Base-by-base conservation (phyloP, 108 stramenopile genomes). In the Cyclotella sp. region DNA sequence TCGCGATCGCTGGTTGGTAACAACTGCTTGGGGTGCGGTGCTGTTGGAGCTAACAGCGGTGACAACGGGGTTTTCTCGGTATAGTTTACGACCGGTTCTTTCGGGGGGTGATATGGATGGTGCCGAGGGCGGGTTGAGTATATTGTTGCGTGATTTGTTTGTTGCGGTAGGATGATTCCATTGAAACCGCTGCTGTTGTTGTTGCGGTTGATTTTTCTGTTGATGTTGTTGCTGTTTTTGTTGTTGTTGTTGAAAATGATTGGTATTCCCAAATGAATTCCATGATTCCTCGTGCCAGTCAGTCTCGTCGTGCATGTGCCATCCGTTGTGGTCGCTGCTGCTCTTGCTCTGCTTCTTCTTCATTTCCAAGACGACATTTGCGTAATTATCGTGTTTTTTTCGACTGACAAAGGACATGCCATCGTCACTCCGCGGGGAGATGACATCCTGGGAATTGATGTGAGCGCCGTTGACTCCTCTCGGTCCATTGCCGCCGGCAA, bases 311-410 rank as follows among this genome's bases (percentile, higher is more conserved):
- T 63, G 19, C 41, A 18, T 47, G 44, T 12, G 45, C 72, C 22
- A 40, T 0, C 62, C 21, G 16, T 41, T 42, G 30, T 40, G 60
- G 55, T 57, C 40, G n/a, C 11, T 16, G 18, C 39, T 62, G 34
- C 24, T 39, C 6, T 62, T 49, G 1, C 47, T 27, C 73, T 80
- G 79, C 61, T 69, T 73, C 68, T 19, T 63, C 58, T 80, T 80
- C 79, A 80, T 80, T 43, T 80, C 79, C 72, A 59, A 29, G 9
- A 80, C 79, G 11, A 80, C 79, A 63, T 80, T 63, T 13, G 79
- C 79, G 66, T 80, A 80, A 70, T 80, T 63, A 27, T 80, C 55
- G 42, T 80, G 79, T 44, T 80, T 80, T 61, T 68, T 73, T 11
- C 72, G 28, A 18, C 72, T 73, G n/a, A 74, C 73, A 51, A 67